Conservation (phyloP, 805 yeast species). For the Danielia oregonensis region DNA sequence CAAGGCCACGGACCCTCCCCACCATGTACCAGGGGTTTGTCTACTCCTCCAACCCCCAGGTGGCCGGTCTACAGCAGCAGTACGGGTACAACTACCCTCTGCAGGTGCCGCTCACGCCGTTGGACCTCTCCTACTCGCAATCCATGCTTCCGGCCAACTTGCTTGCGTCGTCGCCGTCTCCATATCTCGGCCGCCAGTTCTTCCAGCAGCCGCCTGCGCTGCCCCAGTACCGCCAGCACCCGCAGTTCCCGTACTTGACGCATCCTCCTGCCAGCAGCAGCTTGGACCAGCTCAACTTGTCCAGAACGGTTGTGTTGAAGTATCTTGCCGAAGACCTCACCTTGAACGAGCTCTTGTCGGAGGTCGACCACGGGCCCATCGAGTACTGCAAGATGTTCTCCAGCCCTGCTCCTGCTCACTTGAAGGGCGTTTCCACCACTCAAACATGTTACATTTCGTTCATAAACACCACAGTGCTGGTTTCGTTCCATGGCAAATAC, state of each 20-base stretch:
- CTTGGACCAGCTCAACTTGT: constrained; percentile 33
- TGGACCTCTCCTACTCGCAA: constrained; percentile 57
- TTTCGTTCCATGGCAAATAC: constrained; percentile 31
- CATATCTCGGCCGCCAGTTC: constrained; percentile 44
- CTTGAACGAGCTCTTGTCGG: constrained; percentile 36
- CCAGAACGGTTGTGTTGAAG: constrained; percentile 34
- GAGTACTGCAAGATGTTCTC: constrained; percentile 50
- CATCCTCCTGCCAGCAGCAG: constrained; percentile 14
- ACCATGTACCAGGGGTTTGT: constrained; percentile 5
- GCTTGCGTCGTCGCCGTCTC: constrained; percentile 43
- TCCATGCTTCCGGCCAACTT: constrained; percentile 63
- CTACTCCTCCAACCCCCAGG: not conserved
- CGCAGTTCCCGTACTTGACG: constrained; percentile 12
- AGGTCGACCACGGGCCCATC: constrained; percentile 56
- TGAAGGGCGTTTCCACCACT: constrained; percentile 17
- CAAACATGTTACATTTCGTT: constrained; percentile 36
- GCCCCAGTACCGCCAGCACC: constrained; percentile 4
- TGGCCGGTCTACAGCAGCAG: constrained; percentile 3
- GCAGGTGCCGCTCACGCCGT: constrained; percentile 33
- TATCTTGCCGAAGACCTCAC: constrained; percentile 24
- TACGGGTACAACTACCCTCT: constrained; percentile 5
- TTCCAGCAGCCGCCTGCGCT: constrained; percentile 10
- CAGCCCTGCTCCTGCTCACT: constrained; percentile 27
- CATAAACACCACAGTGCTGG: constrained; percentile 30
- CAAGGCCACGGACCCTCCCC: too few relatives aligned